A percentile compares a stretch with the other conserved stretches of the same genome.
These are phyloP conservation scores for Salix exigua DNA, from an alignment of 345 rosid species.

Conservation along the genomic window DNA sequence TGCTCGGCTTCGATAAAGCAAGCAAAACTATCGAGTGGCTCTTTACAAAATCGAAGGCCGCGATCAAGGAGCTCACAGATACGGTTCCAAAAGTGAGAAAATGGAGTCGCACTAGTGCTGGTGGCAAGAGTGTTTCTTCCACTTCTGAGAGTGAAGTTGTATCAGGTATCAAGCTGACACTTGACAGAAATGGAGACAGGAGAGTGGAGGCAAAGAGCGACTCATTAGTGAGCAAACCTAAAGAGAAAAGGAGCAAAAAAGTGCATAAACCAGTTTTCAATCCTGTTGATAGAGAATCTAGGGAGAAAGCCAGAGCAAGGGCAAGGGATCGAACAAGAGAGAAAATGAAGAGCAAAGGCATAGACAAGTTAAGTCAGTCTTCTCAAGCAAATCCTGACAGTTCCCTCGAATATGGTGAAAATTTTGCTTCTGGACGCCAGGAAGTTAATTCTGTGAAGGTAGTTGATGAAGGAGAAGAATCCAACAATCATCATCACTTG, in stretches of 20 bases:
- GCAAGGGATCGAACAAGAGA: slow-evolving; percentile 64
- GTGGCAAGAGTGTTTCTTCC: slow-evolving; percentile 17
- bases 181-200: slow-evolving; percentile 14
- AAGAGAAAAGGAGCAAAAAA: slow-evolving; percentile 16
- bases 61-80: slow-evolving; percentile 57
- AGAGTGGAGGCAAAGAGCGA: slow-evolving; percentile 9
- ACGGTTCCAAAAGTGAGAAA: slow-evolving; percentile 23
- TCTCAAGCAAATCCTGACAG: slow-evolving; percentile 40
- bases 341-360: slow-evolving; percentile 43
- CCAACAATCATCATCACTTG: slow-evolving; percentile 14
- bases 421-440: slow-evolving; percentile 14
- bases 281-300: slow-evolving; percentile 35
- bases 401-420: slow-evolving; percentile 20
- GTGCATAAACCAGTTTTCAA: slow-evolving; percentile 9
- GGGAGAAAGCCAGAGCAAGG: slow-evolving; percentile 63
- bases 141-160: slow-evolving; percentile 44
- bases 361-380: slow-evolving; percentile 14
- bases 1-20: slow-evolving; percentile 30
- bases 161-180: slow-evolving; percentile 21
- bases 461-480: slow-evolving; percentile 17
- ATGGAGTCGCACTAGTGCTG: slow-evolving; percentile 7
- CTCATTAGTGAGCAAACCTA: slow-evolving; percentile 4
- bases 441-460: slow-evolving; percentile 12
- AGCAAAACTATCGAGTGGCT: slow-evolving; percentile 35
- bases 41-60: slow-evolving; percentile 58